phyloP scores from a whole-genome alignment of 257 asterid species.

The Lantana camara region DNA sequence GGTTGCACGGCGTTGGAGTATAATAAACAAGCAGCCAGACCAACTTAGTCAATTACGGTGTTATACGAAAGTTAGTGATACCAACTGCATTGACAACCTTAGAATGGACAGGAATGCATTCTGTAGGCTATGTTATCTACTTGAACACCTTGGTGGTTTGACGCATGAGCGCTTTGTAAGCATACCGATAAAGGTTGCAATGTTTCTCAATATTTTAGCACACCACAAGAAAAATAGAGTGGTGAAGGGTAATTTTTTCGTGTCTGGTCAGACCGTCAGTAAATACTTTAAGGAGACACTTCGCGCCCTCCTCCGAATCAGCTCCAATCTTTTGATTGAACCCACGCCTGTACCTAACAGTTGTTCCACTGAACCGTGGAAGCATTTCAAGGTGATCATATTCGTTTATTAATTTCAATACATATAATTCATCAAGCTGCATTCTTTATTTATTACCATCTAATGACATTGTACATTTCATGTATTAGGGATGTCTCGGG shows the following conservation, averaged over 20 bases:
- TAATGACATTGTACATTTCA: background rate
- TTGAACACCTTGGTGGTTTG: background rate
- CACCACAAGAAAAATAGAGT: background rate
- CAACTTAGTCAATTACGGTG: background rate
- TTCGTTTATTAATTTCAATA: too few species aligned
- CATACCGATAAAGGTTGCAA: background rate
- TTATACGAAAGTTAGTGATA: background rate
- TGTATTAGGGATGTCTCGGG: background rate
- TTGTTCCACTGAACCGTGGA: background rate
- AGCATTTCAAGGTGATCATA: background rate
- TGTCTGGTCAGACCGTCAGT: background rate
- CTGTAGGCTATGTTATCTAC: background rate
- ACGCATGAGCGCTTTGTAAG: too few species aligned
- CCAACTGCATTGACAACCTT: background rate
- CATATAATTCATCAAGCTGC: background rate
- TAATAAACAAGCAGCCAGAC: background rate
- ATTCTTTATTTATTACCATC: too few species aligned
- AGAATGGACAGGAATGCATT: background rate
- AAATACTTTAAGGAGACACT: background rate
- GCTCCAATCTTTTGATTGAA: background rate
- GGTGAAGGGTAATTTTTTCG: background rate
- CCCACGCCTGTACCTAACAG: background rate
- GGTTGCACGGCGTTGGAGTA: background rate
- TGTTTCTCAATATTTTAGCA: background rate
- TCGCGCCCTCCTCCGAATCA: background rate